Evolutionary conservation across 2,329 filamentous ascomycete species (phyloP), one percentile per base, ranked within the genome.

Genomic region (Fusarium temperatum): DNA sequence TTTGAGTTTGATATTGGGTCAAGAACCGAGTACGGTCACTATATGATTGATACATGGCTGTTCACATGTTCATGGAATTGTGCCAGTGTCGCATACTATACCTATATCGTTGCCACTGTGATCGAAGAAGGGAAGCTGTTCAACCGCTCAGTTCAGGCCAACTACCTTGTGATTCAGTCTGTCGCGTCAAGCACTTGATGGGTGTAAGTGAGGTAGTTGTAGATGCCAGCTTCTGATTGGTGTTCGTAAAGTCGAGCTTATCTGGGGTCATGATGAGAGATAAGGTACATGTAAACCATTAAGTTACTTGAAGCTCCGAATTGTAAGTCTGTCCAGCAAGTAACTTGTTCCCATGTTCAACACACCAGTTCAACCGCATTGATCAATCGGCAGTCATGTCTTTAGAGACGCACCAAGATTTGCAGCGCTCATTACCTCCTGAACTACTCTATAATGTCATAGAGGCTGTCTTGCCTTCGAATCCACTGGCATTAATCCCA

Each of bases 381-480:
- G 28, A 44, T 41, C 42, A 42, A 62, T 62, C 65, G 48, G 28
- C 32, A 71, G 71, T 63, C 63, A 73, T 61, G 56, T 36, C 42
- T 42, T 62, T 45, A 61, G 35, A 53, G 47, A 57, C 42, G 59
- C 58, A 41, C n/a, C 12, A 39, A 60, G 61, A 48, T 44, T 30
- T 50, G 35, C 70, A 57, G 26, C 61, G 74, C 38, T 66, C 54
- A 56, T 78, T 84, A 26, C 82, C 82, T 4, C 74, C 75, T 3
- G 82, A 84, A 74, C 72, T 84, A 53, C 70, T 84, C 45, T 77
- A 81, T 53, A 77, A 81, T 61, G 71, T 84, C 66, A 79, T 83
- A 67, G 81, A 84, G 48, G 74, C 74, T 55, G 79, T 83, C 24
- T 74, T 82, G 42, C 82, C 82, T n/a, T 65, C 74, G 18, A 81